Evolutionary conservation across 306 rosid genomes (phyloP), one percentile per base, ranked within the genome.

Genomic region (Pterocarpus macrocarpus): DNA sequence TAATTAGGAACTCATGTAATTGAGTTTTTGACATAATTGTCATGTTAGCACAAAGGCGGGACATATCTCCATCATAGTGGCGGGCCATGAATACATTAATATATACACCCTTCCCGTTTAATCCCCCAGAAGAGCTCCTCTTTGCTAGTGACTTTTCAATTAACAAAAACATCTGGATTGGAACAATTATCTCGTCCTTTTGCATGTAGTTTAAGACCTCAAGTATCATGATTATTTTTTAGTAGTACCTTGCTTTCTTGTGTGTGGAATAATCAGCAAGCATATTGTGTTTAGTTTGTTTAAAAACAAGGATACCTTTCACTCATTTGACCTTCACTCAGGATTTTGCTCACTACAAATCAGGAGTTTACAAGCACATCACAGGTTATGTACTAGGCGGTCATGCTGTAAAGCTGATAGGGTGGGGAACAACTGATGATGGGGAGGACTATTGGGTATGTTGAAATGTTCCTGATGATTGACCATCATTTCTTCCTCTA

Each of bases 291-390:
- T 9, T 22, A 44, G 44, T 41, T 43, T 45, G 35, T 28, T 65
- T 43, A 4, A 30, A 55, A 64, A 58, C 33, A 49, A 34, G 28
- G 32, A 72, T 63, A 10, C 61, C 71, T 9, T 45, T 50, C 36
- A 71, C 85, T 85, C 49, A 45, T 73, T 43, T 12, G 36, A 80
- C 61, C 22, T 41, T 79, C 86, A 75, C 68, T 35, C 91, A 95
- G 99, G 99, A 95, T 87, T 93, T 95, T 69, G 99, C 99, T 66
- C 92, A 93, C 92, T 95, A 95, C 82, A 93, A 91, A 86, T 93
- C 98, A 68, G 99, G 99, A 80, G 97, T 95, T 83, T 95, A 95
- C 97, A 91, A 91, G 68, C 90, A 95, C 78, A 74, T 95, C 73
- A 88, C 91, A 4, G 99, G 99, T 38, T 85, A 12, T 4, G 78